phyloP scores from a whole-genome alignment of 1,139 yeast species.

The Suhomyces anneliseae region DNA sequence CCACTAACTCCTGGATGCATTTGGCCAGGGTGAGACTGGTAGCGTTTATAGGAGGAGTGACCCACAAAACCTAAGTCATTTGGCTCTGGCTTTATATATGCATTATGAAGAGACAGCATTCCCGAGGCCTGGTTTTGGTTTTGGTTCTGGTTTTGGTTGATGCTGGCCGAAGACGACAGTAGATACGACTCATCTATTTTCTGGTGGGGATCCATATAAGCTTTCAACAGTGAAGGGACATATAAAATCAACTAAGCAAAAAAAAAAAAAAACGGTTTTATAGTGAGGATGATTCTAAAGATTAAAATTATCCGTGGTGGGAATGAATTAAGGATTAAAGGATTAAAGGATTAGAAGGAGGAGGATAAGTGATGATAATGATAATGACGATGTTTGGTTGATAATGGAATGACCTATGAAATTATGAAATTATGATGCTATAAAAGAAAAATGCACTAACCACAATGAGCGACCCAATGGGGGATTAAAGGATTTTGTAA shows the following conservation, averaged over 20 bases:
- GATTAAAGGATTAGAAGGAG: too few relatives aligned
- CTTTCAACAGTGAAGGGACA: background rate
- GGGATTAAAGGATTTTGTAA: background rate
- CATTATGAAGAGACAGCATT: slow-evolving; percentile 2
- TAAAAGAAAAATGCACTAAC: background rate
- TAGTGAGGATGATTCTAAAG: too few relatives aligned
- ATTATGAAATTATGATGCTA: background rate
- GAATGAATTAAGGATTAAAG: too few relatives aligned
- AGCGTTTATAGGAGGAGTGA: background rate
- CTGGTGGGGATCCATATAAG: slow-evolving; percentile 11
- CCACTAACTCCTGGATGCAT: too few relatives aligned
- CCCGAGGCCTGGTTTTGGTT: slow-evolving; percentile 6
- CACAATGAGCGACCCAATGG: background rate
- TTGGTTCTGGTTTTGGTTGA: background rate
- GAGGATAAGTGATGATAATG: too few relatives aligned
- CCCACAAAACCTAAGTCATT: slow-evolving; percentile 3
- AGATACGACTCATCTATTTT: slow-evolving; percentile 13
- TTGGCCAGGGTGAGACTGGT: background rate
- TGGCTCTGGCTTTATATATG: slow-evolving; percentile 11
- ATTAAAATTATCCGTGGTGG: too few relatives aligned
- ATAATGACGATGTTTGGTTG: too few relatives aligned
- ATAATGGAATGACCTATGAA: background rate
- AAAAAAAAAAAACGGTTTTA: too few relatives aligned
- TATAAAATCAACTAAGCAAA: background rate
- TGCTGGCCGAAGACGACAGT: slow-evolving; percentile 2